These are phyloP conservation scores for Periconia sp. DNA, from an alignment of 2,329 filamentous ascomycete species.

Conservation along the genomic window DNA sequence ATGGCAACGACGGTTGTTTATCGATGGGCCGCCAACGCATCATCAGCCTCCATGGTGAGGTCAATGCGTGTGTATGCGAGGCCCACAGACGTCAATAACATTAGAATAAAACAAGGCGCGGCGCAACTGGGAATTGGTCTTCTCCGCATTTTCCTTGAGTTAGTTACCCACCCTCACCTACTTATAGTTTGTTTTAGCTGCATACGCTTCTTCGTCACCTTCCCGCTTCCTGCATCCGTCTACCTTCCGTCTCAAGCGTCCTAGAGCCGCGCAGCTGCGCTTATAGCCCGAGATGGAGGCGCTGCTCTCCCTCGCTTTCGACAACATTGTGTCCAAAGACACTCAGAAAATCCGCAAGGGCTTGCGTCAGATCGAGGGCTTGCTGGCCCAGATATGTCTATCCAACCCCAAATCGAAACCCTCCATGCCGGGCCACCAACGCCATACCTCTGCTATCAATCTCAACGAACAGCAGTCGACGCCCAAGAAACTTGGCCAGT, in stretches of 20 bases:
- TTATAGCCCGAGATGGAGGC: slow-evolving; percentile 70
- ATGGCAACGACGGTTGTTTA: slow-evolving; percentile 22
- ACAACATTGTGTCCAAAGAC: slow-evolving; percentile 93
- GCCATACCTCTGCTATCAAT: slow-evolving; percentile 42
- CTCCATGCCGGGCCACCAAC: slow-evolving; percentile 35
- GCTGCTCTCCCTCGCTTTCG: slow-evolving; percentile 88
- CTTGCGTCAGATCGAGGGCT: slow-evolving; percentile 87
- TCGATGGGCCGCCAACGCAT: neutral
- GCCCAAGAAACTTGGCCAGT: slow-evolving; percentile 61
- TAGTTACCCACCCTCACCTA: neutral
- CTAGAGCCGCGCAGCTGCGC: neutral
- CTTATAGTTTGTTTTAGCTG: neutral
- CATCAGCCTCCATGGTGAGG: neutral
- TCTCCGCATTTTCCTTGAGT: slow-evolving; percentile 32
- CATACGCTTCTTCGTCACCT: neutral
- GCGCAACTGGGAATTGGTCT: slow-evolving; percentile 8
- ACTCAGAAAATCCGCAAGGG: slow-evolving; percentile 89
- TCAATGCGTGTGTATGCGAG: slow-evolving; percentile 13
- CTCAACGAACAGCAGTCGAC: slow-evolving; percentile 32
- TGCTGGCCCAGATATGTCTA: slow-evolving; percentile 92
- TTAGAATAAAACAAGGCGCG: too few relatives aligned
- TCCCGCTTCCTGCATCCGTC: neutral
- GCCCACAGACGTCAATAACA: slow-evolving; percentile 27
- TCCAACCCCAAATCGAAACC: slow-evolving; percentile 48
- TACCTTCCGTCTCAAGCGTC: neutral